phyloP scores from a whole-genome alignment of 1,284 basidiomycete species.

The Athelia psychrophila region DNA sequence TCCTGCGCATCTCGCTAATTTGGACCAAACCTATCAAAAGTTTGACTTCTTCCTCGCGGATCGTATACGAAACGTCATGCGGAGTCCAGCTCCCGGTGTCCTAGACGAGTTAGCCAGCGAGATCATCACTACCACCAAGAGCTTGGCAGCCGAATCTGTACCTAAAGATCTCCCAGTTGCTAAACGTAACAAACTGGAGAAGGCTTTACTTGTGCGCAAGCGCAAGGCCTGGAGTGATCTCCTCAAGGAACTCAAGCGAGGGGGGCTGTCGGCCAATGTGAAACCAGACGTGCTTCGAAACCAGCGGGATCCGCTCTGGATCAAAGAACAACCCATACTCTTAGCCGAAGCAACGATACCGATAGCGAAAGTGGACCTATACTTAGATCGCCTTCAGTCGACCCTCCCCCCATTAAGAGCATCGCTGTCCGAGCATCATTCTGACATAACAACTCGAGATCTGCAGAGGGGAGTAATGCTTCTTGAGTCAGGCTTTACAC shows the following conservation, averaged over 20 bases:
- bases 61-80: conserved; percentile 42
- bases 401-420: conserved; percentile 69
- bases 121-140: conserved; percentile 69
- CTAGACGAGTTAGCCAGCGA: conserved; percentile 72
- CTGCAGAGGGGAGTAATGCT: conserved; percentile 78
- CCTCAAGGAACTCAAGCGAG: conserved; percentile 83
- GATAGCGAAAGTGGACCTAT: conserved; percentile 52
- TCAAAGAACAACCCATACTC: conserved; percentile 60
- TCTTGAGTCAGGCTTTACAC: conserved; percentile 75
- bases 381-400: conserved; percentile 71
- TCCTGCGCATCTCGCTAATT: conserved; percentile 36
- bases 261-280: conserved; percentile 75
- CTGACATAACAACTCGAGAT: conserved; percentile 84
- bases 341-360: conserved; percentile 16
- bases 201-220: conserved; percentile 81
- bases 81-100: conserved; percentile 30
- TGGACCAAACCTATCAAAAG: conserved; percentile 43
- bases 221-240: conserved; percentile 91
- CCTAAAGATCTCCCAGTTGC: conserved; percentile 47
- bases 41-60: conserved; percentile 43
- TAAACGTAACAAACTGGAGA: conserved; percentile 71
- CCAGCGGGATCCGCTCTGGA: conserved; percentile 65
- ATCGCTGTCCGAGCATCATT: conserved; percentile 69
- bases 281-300: conserved; percentile 69
- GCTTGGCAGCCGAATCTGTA: conserved; percentile 56